phyloP scores from a whole-genome alignment of 1,284 basidiomycete species.

The Puccinia novopanici region DNA sequence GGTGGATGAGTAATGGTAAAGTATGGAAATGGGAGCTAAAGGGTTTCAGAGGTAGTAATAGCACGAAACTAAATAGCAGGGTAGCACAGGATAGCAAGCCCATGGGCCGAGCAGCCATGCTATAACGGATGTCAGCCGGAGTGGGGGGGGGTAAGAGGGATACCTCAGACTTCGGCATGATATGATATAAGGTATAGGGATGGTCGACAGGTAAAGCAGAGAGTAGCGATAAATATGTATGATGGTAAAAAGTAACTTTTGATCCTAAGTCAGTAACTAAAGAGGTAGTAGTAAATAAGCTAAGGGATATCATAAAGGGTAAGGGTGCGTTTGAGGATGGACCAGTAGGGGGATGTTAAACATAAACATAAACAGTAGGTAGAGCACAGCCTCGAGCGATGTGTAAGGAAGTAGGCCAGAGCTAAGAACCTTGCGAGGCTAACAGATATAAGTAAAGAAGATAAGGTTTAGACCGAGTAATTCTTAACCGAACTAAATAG shows the following conservation, averaged over 20 bases:
- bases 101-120: constrained; percentile 3
- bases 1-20: no score
- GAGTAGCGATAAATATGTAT: constrained; percentile 4
- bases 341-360: background rate
- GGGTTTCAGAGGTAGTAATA: background rate
- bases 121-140: no score
- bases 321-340: background rate
- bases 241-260: background rate
- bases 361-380: background rate
- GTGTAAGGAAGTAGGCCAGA: constrained; percentile 6
- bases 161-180: background rate
- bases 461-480: constrained; percentile 15
- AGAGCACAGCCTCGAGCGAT: constrained; percentile 14
- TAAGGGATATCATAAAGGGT: background rate
- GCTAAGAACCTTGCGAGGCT: constrained; percentile 8
- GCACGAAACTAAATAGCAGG: constrained; percentile 17
- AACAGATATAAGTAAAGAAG: constrained; percentile 11
- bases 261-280: constrained; percentile 4
- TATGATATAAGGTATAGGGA: constrained; percentile 15
- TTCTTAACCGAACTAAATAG: constrained; percentile 15
- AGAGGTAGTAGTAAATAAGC: constrained; percentile 6
- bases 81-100: constrained; percentile 6
- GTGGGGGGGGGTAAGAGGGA: background rate
- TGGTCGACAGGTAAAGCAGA: background rate
- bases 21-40: no score